Evolutionary conservation across 73 alveolate species (phyloP).

Genomic region (Paraurostyla sp.): DNA sequence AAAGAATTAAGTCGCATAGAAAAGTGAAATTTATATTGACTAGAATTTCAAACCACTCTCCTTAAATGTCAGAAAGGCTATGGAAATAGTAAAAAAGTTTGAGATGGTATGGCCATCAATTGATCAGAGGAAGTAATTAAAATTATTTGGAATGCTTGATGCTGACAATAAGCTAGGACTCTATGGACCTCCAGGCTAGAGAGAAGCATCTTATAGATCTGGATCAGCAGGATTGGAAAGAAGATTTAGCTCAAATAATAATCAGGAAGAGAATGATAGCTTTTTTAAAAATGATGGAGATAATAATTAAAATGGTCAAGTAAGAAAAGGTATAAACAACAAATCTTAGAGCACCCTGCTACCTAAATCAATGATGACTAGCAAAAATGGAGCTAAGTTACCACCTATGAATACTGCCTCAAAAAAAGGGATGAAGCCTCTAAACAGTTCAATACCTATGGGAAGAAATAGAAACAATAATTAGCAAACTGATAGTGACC

Average conservation of each 20-base stretch:
- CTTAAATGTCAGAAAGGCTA: constrained; percentile 78
- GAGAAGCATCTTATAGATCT: background rate
- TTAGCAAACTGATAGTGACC: background rate
- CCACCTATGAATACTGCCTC: background rate
- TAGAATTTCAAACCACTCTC: constrained; percentile 76
- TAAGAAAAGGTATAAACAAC: background rate
- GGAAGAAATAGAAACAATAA: background rate
- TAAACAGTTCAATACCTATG: background rate
- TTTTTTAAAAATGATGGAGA: constrained; percentile 15
- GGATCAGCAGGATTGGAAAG: background rate
- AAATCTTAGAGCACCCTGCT: constrained; percentile 22
- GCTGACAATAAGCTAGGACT: constrained; percentile 44
- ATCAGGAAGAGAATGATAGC: background rate
- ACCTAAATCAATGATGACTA: constrained; percentile 4
- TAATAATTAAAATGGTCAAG: background rate
- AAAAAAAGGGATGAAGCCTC: too few relatives aligned
- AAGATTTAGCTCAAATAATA: background rate
- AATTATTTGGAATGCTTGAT: constrained; percentile 47
- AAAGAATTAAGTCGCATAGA: constrained; percentile 74
- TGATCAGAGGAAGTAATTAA: constrained; percentile 30
- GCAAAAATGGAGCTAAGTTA: background rate
- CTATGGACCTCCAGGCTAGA: constrained; percentile 14
- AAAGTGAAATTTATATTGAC: constrained; percentile 79
- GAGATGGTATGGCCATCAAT: constrained; percentile 74
- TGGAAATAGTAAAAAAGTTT: constrained; percentile 74